Conservation (phyloP, 106 monocot genomes). For the Acorus calamus region DNA sequence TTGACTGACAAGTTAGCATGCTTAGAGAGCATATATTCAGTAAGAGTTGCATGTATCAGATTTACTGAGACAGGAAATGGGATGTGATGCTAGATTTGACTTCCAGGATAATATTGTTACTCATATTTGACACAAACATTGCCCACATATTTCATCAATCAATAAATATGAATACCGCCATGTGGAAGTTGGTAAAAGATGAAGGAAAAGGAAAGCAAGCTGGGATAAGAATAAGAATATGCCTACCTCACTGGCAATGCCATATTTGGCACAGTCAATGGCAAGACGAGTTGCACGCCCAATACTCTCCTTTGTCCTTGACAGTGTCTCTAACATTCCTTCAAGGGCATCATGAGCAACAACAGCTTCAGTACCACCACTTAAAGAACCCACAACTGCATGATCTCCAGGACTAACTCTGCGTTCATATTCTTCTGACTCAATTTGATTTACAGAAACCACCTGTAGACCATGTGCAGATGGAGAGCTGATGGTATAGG, state of each 20-base stretch:
- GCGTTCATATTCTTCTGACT: conserved; percentile 30
- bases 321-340: conserved; percentile 90
- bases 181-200: too few species aligned
- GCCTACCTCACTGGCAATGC: conserved; percentile 73
- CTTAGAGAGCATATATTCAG: too few species aligned
- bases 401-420: conserved; percentile 31
- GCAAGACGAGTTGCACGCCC: conserved; percentile 91
- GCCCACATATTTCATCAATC: too few species aligned
- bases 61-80: too few species aligned
- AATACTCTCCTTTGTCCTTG: conserved; percentile 91
- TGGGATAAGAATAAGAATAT: not conserved
- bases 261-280: conserved; percentile 91
- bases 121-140: too few species aligned
- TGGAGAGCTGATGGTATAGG: conserved; percentile 33
- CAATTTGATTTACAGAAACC: conserved; percentile 20
- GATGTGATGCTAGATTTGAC: too few species aligned
- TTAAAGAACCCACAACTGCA: conserved; percentile 38
- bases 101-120: too few species aligned
- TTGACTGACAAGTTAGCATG: too few species aligned
- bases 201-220: too few species aligned
- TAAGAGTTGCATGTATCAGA: too few species aligned
- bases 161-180: too few species aligned
- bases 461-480: conserved; percentile 12
- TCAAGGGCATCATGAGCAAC: conserved; percentile 88
- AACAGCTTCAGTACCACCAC: conserved; percentile 78